phyloP scores from a whole-genome alignment of 805 yeast genomes.

The Nakazawaea ishiwadae region DNA sequence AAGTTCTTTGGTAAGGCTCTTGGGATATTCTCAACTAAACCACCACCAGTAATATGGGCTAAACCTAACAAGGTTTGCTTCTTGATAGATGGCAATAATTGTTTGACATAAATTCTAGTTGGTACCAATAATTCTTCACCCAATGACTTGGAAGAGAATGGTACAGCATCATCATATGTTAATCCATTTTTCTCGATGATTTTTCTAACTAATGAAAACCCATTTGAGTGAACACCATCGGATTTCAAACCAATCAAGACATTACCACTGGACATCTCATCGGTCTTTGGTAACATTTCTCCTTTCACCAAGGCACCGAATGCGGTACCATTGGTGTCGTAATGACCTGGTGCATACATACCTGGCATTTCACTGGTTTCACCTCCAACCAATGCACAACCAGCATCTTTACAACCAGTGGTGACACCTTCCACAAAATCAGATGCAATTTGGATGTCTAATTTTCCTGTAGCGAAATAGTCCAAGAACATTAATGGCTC shows the following conservation, averaged over 20 bases:
- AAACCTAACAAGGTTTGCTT: conserved; percentile 73
- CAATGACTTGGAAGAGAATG: conserved; percentile 75
- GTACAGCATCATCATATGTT: conserved; percentile 71
- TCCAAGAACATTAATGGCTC: conserved; percentile 95
- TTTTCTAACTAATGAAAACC: conserved; percentile 90
- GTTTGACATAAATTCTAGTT: conserved; percentile 92
- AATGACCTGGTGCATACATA: conserved; percentile 91
- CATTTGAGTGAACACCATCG: conserved; percentile 95
- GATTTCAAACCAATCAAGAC: conserved; percentile 83
- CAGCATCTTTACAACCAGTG: conserved; percentile 89
- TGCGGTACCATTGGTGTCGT: conserved; percentile 98
- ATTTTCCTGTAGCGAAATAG: conserved; percentile 92
- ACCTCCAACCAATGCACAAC: conserved; percentile 98
- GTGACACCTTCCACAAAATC: conserved; percentile 94
- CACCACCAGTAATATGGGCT: conserved; percentile 99
- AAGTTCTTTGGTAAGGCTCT: conserved; percentile 82
- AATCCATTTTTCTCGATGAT: conserved; percentile 76
- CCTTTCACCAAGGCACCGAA: conserved; percentile 89
- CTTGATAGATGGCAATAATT: conserved; percentile 68
- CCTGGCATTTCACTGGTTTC: conserved; percentile 99
- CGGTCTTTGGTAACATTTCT: conserved; percentile 66
- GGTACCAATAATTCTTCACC: conserved; percentile 88
- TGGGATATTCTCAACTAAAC: conserved; percentile 92
- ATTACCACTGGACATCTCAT: conserved; percentile 72
- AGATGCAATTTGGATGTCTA: conserved; percentile 79